A percentile compares a stretch with the other conserved stretches of the same genome.
phyloP scores from a whole-genome alignment of 2,329 filamentous ascomycete species.

The Cadophora sp. region DNA sequence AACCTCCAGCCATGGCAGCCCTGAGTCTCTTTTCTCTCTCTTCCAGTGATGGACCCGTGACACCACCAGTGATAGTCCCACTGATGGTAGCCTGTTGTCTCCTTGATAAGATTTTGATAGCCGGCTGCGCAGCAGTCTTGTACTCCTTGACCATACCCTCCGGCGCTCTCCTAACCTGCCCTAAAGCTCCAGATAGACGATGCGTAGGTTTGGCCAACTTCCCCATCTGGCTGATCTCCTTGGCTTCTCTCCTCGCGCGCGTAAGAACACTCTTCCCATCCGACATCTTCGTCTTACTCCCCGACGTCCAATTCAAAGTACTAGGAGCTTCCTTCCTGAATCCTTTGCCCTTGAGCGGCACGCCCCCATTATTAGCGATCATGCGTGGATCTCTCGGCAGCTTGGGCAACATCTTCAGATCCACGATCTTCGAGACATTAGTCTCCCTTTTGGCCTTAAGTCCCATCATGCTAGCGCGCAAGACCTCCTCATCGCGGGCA shows the following conservation, averaged over 20 bases:
- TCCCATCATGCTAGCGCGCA: slow-evolving; percentile 61
- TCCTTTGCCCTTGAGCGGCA: slow-evolving; percentile 39
- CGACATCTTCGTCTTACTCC: slow-evolving; percentile 59
- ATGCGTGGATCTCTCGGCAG: slow-evolving; percentile 49
- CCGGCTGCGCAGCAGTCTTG: slow-evolving; percentile 51
- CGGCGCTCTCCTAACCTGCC: slow-evolving; percentile 56
- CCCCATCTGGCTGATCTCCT: slow-evolving; percentile 58
- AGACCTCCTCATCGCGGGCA: slow-evolving; percentile 61
- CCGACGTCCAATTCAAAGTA: slow-evolving; percentile 53
- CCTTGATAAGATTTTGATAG: slow-evolving; percentile 45
- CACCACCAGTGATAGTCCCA: slow-evolving; percentile 30
- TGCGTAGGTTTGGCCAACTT: slow-evolving; percentile 52
- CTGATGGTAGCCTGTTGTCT: slow-evolving; percentile 11
- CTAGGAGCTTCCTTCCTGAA: slow-evolving; percentile 45
- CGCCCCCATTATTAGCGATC: slow-evolving; percentile 45
- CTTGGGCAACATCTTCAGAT: slow-evolving; percentile 55
- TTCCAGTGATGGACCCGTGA: slow-evolving; percentile 41
- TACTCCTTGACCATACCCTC: slow-evolving; percentile 61
- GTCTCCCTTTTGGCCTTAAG: slow-evolving; percentile 64
- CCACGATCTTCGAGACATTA: slow-evolving; percentile 64
- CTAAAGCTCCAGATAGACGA: slow-evolving; percentile 44
- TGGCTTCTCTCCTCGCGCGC: slow-evolving; percentile 62
- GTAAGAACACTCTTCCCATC: slow-evolving; percentile 61
- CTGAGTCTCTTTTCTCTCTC: slow-evolving; percentile 47
- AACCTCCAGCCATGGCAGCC: slow-evolving; percentile 35